Conservation (phyloP, 2,329 filamentous ascomycete species). For the Lasiodiplodia gonubiensis region DNA sequence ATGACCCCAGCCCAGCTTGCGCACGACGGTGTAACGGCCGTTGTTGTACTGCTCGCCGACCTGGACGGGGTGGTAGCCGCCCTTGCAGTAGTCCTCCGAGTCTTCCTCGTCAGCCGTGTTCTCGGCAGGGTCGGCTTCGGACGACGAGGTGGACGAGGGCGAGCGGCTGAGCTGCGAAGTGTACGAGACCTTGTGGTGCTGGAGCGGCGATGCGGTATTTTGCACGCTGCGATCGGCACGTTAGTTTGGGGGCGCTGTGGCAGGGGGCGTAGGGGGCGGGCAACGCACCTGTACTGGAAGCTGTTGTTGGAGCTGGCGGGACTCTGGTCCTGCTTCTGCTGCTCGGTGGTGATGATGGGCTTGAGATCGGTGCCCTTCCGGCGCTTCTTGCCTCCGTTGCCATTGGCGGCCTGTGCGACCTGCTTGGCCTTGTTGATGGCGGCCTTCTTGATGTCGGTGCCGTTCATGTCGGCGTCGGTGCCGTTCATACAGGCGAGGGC, state of each 20-base stretch:
- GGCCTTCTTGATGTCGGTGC: slow-evolving; percentile 67
- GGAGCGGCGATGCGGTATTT: slow-evolving; percentile 58
- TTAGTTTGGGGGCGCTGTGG: slow-evolving; percentile 13
- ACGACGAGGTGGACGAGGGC: slow-evolving; percentile 76
- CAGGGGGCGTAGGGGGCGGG: slow-evolving; percentile 8
- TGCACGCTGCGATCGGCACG: slow-evolving; percentile 39
- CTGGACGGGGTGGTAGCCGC: slow-evolving; percentile 93
- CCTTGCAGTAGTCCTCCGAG: slow-evolving; percentile 99
- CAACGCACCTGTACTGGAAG: slow-evolving; percentile 50
- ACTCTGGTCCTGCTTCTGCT: slow-evolving; percentile 55
- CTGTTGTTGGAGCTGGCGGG: slow-evolving; percentile 42
- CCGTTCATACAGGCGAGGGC: slow-evolving; percentile 26
- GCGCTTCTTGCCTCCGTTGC: slow-evolving; percentile 70
- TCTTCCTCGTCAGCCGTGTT: slow-evolving; percentile 98
- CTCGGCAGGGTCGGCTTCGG: slow-evolving; percentile 79
- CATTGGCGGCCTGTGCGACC: slow-evolving; percentile 63
- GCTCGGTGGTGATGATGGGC: slow-evolving; percentile 76
- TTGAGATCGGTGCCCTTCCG: slow-evolving; percentile 74
- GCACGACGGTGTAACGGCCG: slow-evolving; percentile 92
- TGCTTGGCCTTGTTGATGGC: slow-evolving; percentile 71
- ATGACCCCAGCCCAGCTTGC: slow-evolving; percentile 97
- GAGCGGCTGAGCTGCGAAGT: slow-evolving; percentile 70
- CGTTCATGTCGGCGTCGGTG: slow-evolving; percentile 59
- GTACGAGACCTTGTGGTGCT: slow-evolving; percentile 54
- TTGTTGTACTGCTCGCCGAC: slow-evolving; percentile 98